phyloP scores from a whole-genome alignment of 179 eudicot genomes.

The Beta corolliflora region DNA sequence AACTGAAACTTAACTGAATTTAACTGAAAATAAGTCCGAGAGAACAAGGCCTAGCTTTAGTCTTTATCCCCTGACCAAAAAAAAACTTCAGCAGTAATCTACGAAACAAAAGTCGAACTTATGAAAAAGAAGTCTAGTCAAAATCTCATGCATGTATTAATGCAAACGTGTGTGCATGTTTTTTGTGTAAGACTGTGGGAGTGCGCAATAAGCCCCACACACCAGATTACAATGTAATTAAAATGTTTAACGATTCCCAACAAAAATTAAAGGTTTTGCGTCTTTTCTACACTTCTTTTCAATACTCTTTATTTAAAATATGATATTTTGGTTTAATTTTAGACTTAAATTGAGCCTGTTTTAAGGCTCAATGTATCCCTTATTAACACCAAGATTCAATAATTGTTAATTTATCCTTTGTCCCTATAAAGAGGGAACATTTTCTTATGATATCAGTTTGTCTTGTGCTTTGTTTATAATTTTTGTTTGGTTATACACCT shows the following conservation, averaged over 20 bases:
- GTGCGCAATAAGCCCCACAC: conserved; percentile 28
- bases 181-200: conserved; percentile 22
- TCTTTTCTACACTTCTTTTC: conserved; percentile 4
- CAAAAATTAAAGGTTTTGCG: background rate
- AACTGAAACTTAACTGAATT: too few species aligned
- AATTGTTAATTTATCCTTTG: background rate
- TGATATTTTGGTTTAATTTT: background rate
- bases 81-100: background rate
- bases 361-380: conserved; percentile 26
- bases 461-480: conserved; percentile 25
- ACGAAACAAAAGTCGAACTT: conserved; percentile 7
- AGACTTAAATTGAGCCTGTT: conserved; percentile 19
- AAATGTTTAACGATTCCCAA: conserved; percentile 12
- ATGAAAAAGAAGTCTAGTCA: conserved; percentile 26
- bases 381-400: background rate
- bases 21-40: too few species aligned
- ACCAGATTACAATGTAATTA: background rate
- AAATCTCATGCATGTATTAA: conserved; percentile 23
- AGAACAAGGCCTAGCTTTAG: too few species aligned
- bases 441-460: conserved; percentile 41
- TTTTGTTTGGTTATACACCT: conserved; percentile 27
- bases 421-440: conserved; percentile 32
- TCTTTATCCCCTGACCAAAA: background rate
- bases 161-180: conserved; percentile 34
- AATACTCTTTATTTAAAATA: background rate